These are phyloP conservation scores for Bocquillonia castaneifolia DNA, from an alignment of 441 rosid genomes.

Conservation along the genomic window DNA sequence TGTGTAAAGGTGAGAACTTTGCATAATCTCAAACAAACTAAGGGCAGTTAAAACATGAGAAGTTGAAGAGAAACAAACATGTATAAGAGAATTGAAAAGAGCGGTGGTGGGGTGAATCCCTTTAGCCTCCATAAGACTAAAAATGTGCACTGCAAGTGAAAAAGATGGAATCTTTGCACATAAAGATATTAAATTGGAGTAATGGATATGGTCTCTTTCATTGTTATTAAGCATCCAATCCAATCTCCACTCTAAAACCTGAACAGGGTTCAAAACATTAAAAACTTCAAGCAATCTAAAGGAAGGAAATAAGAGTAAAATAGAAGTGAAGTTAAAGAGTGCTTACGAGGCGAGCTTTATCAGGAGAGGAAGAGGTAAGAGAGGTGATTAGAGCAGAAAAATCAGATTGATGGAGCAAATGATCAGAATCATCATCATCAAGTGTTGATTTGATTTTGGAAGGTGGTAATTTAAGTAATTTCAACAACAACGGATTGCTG, in stretches of 20 bases:
- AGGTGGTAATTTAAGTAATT: constrained; percentile 23
- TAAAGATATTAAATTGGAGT: constrained; percentile 30
- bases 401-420: constrained; percentile 10
- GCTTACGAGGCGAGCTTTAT: constrained; percentile 32
- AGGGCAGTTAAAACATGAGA: constrained; percentile 26
- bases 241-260: constrained; percentile 43
- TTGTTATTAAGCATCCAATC: constrained; percentile 29
- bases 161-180: constrained; percentile 31
- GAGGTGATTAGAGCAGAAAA: constrained; percentile 20
- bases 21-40: constrained; percentile 39
- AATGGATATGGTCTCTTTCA: constrained; percentile 19
- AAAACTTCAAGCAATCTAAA: too few species aligned
- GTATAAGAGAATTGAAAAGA: constrained; percentile 33
- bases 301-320: not conserved
- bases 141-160: constrained; percentile 31
- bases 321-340: not conserved
- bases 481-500: constrained; percentile 21
- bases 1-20: constrained; percentile 25
- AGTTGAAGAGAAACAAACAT: constrained; percentile 23
- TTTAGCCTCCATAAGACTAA: constrained; percentile 33
- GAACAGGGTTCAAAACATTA: constrained; percentile 15
- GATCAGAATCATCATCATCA: constrained; percentile 14
- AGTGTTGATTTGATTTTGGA: constrained; percentile 28
- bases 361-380: constrained; percentile 31
- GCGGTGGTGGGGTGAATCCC: constrained; percentile 31